Conservation (phyloP, 768 basidiomycete genomes). For the Amanita subjunquillea region DNA sequence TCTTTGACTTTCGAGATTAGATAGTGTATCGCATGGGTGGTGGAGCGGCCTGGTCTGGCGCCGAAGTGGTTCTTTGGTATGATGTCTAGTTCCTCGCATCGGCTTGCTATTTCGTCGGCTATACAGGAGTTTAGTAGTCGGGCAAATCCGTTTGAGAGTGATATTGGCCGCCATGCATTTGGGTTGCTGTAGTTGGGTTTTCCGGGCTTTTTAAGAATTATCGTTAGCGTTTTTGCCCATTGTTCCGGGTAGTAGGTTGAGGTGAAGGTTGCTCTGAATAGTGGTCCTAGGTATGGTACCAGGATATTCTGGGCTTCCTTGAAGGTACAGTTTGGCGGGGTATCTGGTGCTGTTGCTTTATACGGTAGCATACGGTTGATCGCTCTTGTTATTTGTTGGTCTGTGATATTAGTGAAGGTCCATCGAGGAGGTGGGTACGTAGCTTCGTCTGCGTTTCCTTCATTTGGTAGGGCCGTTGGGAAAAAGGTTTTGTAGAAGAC, state of each 20-base stretch:
- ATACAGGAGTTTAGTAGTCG: not conserved
- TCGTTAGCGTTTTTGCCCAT: not conserved
- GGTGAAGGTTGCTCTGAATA: not conserved
- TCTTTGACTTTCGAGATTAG: not conserved
- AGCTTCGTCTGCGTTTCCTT: too few relatives aligned
- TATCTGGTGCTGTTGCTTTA: not conserved
- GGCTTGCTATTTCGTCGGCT: not conserved
- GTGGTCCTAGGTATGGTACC: not conserved
- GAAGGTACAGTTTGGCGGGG: not conserved
- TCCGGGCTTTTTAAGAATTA: slow-evolving; percentile 2
- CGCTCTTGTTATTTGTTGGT: not conserved
- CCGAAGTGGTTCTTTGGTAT: not conserved
- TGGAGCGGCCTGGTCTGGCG: not conserved
- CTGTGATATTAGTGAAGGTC: not conserved
- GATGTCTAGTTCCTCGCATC: not conserved
- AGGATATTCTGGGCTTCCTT: not conserved
- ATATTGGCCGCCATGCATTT: slow-evolving; percentile 6
- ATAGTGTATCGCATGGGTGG: not conserved
- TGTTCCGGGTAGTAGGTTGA: not conserved
- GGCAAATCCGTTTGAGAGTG: not conserved
- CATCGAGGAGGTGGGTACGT: not conserved
- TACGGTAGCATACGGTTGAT: not conserved
- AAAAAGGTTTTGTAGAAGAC: not conserved
- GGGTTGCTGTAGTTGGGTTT: slow-evolving; percentile 1
- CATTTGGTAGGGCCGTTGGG: not conserved